Evolutionary conservation across 345 rosid species (phyloP).

Genomic region (Brassica rapa): DNA sequence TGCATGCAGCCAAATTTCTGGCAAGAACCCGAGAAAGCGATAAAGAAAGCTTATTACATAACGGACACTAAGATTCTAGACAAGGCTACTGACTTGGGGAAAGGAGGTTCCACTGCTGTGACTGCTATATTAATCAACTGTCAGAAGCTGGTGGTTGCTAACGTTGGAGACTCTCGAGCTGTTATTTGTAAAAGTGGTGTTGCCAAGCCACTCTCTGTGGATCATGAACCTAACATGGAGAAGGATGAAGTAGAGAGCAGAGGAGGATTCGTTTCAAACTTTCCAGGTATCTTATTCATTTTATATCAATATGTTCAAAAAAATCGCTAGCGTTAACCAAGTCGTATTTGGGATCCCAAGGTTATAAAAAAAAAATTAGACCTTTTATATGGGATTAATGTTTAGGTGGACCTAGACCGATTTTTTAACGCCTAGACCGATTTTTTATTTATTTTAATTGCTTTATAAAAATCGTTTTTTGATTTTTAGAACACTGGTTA

Average conservation of each 20-base stretch:
- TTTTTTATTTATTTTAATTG: too few relatives aligned
- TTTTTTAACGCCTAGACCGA: too few relatives aligned
- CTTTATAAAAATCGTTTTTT: too few relatives aligned
- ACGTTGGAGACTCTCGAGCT: neutral
- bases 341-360: too few relatives aligned
- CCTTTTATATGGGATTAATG: too few relatives aligned
- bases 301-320: too few relatives aligned
- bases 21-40: neutral
- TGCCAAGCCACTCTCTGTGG: neutral
- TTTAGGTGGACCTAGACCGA: too few relatives aligned
- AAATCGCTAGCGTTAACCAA: too few relatives aligned
- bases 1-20: neutral
- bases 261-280: neutral
- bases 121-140: neutral
- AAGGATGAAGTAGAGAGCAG: neutral
- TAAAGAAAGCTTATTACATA: neutral
- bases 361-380: too few relatives aligned
- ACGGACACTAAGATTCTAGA: neutral
- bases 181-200: neutral
- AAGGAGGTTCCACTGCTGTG: neutral
- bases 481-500: too few relatives aligned
- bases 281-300: neutral
- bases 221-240: neutral
- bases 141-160: neutral
- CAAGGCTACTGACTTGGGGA: neutral